Conservation (phyloP, 83 land plant species). For the Picea abies region DNA sequence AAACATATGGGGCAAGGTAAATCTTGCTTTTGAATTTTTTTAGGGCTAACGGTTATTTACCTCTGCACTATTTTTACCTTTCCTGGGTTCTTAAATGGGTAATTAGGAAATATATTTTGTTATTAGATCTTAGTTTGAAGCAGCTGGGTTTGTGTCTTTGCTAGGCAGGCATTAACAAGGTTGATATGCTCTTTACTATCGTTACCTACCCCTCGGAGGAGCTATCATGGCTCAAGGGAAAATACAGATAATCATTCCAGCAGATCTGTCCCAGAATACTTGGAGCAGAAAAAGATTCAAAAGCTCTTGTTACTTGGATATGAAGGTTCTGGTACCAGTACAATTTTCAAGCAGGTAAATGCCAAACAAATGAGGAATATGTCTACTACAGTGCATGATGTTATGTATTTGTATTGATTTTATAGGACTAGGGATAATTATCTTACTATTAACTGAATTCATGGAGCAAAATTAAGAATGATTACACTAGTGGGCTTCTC, state of each 20-base stretch:
- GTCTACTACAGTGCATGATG: neutral
- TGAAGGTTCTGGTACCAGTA: slow-evolving; percentile 94
- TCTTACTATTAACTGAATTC: neutral
- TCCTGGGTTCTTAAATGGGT: neutral
- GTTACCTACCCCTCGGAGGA: slow-evolving; percentile 76
- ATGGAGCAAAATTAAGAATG: neutral
- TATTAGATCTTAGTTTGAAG: slow-evolving; percentile 6
- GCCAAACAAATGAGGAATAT: neutral
- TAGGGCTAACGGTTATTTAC: neutral
- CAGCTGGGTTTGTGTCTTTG: slow-evolving; percentile 19
- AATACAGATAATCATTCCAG: slow-evolving; percentile 43
- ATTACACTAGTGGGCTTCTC: neutral
- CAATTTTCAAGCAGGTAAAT: slow-evolving; percentile 95
- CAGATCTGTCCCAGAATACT: slow-evolving; percentile 59
- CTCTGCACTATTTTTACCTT: neutral
- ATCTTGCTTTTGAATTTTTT: neutral
- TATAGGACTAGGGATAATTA: neutral
- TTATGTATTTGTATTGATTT: neutral
- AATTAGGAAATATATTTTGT: neutral
- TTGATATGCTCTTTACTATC: slow-evolving; percentile 78
- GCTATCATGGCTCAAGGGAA: slow-evolving; percentile 37
- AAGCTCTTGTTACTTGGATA: slow-evolving; percentile 89
- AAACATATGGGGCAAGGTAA: slow-evolving; percentile 95
- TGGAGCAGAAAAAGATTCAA: slow-evolving; percentile 68
- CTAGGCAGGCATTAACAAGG: slow-evolving; percentile 75